Percentiles rank a stretch among this genome's conserved stretches.
phyloP scores from a whole-genome alignment of 1,284 basidiomycete genomes.

The Porodaedalea pini region DNA sequence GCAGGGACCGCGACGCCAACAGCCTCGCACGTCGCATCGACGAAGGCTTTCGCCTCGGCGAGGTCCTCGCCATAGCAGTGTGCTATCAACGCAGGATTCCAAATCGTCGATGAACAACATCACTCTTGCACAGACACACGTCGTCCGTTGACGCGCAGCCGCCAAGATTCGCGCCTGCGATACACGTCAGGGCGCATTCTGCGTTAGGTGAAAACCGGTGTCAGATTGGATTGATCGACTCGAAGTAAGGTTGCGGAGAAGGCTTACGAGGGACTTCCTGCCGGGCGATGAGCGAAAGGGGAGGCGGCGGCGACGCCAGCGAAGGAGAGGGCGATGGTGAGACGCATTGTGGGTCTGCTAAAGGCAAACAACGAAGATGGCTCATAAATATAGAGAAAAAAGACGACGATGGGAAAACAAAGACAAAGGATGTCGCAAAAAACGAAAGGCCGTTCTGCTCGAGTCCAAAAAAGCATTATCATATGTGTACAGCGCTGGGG shows the following conservation, averaged over 20 bases:
- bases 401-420: slow-evolving; percentile 4
- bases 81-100: slow-evolving; percentile 41
- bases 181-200: slow-evolving; percentile 51
- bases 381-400: neutral
- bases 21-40: slow-evolving; percentile 43
- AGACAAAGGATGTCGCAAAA: neutral
- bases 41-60: slow-evolving; percentile 37
- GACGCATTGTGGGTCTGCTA: slow-evolving; percentile 45
- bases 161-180: slow-evolving; percentile 38
- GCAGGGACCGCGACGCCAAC: slow-evolving; percentile 49
- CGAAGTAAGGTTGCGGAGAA: neutral
- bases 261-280: slow-evolving; percentile 39
- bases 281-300: slow-evolving; percentile 29
- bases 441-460: no score
- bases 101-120: slow-evolving; percentile 43
- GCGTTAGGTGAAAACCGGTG: neutral
- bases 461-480: no score
- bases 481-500: no score
- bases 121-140: slow-evolving; percentile 49
- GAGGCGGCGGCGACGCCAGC: slow-evolving; percentile 37
- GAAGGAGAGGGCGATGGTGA: slow-evolving; percentile 43
- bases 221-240: neutral
- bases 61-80: slow-evolving; percentile 49
- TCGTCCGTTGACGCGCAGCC: slow-evolving; percentile 43
- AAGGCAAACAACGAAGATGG: slow-evolving; percentile 12